Evolutionary conservation across 306 rosid species (phyloP).

Genomic region (Begonia loranthoides): DNA sequence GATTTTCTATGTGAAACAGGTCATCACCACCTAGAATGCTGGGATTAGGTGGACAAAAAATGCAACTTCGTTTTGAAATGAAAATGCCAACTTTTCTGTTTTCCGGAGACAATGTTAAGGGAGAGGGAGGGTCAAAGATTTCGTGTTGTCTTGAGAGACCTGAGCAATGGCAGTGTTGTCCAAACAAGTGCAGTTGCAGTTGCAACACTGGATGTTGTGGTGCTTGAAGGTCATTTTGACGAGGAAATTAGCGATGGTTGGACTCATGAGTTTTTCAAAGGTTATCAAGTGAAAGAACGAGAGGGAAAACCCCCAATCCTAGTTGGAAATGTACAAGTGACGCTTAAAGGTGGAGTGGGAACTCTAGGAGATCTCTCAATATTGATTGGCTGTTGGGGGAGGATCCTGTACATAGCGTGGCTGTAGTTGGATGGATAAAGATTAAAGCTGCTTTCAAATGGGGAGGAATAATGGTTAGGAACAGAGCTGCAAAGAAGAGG

Average conservation of each 20-base stretch:
- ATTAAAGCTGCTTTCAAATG: too few relatives aligned
- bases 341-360: slow-evolving; percentile 72
- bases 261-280: slow-evolving; percentile 50
- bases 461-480: too few relatives aligned
- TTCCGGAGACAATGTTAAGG: slow-evolving; percentile 79
- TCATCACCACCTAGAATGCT: slow-evolving; percentile 39
- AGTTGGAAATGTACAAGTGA: slow-evolving; percentile 60
- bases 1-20: slow-evolving; percentile 20
- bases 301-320: slow-evolving; percentile 82
- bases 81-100: slow-evolving; percentile 85
- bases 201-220: slow-evolving; percentile 57
- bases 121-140: slow-evolving; percentile 72
- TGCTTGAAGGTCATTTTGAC: slow-evolving; percentile 73
- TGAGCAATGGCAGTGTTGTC: slow-evolving; percentile 34
- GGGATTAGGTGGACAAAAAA: slow-evolving; percentile 31
- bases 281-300: slow-evolving; percentile 65
- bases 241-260: slow-evolving; percentile 52
- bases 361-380: slow-evolving; percentile 54
- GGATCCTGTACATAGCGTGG: too few relatives aligned
- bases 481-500: too few relatives aligned
- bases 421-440: too few relatives aligned
- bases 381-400: too few relatives aligned
- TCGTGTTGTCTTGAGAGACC: slow-evolving; percentile 49
- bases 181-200: slow-evolving; percentile 53
- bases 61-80: slow-evolving; percentile 63